These are phyloP conservation scores for Hyaloscypha bicolor DNA, from an alignment of 495 filamentous ascomycete genomes.

Conservation along the genomic window DNA sequence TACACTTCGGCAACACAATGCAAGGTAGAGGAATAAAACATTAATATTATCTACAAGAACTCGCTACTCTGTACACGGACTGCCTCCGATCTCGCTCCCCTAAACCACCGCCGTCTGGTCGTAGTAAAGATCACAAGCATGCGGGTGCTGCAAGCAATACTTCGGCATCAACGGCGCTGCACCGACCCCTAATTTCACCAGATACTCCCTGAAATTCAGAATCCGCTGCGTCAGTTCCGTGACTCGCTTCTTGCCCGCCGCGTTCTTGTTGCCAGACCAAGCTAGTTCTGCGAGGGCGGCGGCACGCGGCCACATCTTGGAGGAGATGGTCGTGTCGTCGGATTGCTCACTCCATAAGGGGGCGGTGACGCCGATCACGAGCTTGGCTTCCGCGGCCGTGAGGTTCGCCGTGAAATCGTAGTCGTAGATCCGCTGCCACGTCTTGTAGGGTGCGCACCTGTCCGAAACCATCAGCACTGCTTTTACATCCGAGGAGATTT, in stretches of 20 bases:
- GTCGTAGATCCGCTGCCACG: conserved; percentile 64
- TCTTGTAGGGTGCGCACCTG: conserved; percentile 57
- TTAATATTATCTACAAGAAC: background rate
- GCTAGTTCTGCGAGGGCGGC: conserved; percentile 56
- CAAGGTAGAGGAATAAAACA: too few relatives aligned
- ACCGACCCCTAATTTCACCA: conserved; percentile 54
- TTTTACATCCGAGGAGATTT: too few relatives aligned
- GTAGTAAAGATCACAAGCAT: conserved; percentile 56
- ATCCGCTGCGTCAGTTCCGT: conserved; percentile 56
- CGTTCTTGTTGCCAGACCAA: conserved; percentile 55
- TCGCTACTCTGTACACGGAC: background rate
- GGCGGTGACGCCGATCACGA: conserved; percentile 51
- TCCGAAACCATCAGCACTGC: background rate
- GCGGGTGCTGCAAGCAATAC: conserved; percentile 58
- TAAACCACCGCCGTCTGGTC: conserved; percentile 47
- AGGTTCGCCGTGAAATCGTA: conserved; percentile 58
- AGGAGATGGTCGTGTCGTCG: conserved; percentile 52
- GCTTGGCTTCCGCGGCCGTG: conserved; percentile 44
- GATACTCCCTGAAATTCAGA: conserved; percentile 60
- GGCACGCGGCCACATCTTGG: conserved; percentile 56
- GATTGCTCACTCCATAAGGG: conserved; percentile 59
- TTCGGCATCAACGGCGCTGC: conserved; percentile 53
- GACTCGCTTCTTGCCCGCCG: conserved; percentile 48
- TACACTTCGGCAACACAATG: too few relatives aligned
- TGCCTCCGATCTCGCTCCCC: background rate